Evolutionary conservation across 495 filamentous ascomycete species (phyloP), one percentile per base, ranked within the genome.

Genomic region (Melanomma pulvis-pyrius): DNA sequence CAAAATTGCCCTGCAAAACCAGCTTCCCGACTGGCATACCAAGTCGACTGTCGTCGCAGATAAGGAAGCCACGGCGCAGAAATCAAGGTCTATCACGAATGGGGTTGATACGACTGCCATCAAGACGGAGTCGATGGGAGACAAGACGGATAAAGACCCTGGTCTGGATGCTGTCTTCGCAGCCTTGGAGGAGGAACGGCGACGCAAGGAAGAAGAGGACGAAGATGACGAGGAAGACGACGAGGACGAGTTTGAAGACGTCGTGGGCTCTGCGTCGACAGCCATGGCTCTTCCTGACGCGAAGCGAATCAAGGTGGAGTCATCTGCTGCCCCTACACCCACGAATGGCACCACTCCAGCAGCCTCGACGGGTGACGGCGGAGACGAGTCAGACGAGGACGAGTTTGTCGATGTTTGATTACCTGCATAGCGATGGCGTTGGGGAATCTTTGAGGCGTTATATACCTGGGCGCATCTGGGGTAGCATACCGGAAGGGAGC

Each of bases 11-110:
- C 82, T 85, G 68, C 90, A 96, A 76, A 99, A 99, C 65, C 86
- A 86, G 4, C 79, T 99, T 39, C 94, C 94, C 0, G 82, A 87
- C 12, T 97, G 96, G 92, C 92, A 96, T 73, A 90, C 89, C 1
- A 86, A 91, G 50, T 92, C 88, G 49, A 97, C 93, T 1, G 90
- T 99, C 46, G 78, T 81, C 5, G 41, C 68, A 39, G 51, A 49
- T 2, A 74, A 62, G 24, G n/a, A 56, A 28, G 60, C 60, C 4
- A 67, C 52, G 12, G 68, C 61, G 4, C 74, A 21, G n/a, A 34
- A 15, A 26, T 28, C 52, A 24, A 61, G 41, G 13, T 11, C 32
- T 51, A 26, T 52, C 0, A 41, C 34, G 15, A 66, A 68, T 32
- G 69, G 69, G 1, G 32, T 24, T 12, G 56, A 44, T 44, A 58